Percentiles rank a stretch among this genome's conserved stretches.
Conservation (phyloP, 768 basidiomycete genomes). For the Phanerochaete sordida region DNA sequence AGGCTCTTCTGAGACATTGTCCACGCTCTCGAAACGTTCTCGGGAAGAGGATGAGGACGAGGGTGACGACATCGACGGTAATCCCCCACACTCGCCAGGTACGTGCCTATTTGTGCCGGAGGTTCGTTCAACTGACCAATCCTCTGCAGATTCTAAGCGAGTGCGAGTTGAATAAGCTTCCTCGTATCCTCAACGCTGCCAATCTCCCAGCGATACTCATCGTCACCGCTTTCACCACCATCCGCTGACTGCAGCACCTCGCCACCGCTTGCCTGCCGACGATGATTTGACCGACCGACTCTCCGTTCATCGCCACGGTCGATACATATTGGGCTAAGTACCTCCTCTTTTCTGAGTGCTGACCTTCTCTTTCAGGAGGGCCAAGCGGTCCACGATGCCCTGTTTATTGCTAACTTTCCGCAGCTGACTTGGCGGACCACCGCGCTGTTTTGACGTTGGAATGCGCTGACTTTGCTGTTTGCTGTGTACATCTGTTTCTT, state of each 20-base stretch:
- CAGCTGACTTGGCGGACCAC: background rate
- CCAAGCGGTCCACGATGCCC: background rate
- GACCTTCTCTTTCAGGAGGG: background rate
- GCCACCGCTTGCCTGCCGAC: background rate
- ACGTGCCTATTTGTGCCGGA: background rate
- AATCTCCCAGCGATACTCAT: background rate
- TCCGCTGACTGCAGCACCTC: background rate
- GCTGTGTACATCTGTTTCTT: background rate
- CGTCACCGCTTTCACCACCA: background rate
- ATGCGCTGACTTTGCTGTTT: background rate
- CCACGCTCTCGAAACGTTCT: conserved; percentile 12
- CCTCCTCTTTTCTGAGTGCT: background rate
- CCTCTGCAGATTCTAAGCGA: background rate
- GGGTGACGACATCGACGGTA: background rate
- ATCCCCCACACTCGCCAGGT: conserved; percentile 7
- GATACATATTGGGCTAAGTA: background rate
- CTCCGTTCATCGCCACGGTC: background rate
- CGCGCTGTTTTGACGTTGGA: background rate
- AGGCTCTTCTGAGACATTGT: conserved; percentile 9
- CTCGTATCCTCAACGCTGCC: background rate
- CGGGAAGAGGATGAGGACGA: conserved; percentile 12
- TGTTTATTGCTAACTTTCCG: background rate
- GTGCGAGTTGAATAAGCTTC: background rate
- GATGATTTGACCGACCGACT: background rate
- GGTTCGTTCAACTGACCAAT: background rate